phyloP scores from a whole-genome alignment of 1,284 basidiomycete species.

The Entoloma clypeatum region DNA sequence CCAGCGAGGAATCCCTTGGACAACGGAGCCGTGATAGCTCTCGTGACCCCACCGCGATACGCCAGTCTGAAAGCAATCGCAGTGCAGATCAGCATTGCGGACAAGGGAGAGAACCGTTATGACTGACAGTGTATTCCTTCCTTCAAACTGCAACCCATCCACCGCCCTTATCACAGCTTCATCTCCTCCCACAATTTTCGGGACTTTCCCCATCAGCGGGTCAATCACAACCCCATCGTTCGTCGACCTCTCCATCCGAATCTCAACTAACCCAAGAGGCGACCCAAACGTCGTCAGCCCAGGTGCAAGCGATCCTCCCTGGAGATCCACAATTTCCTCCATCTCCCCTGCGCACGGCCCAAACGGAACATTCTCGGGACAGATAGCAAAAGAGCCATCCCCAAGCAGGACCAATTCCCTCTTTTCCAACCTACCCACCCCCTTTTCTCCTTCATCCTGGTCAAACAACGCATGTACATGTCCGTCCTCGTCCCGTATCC shows the following conservation, averaged over 20 bases:
- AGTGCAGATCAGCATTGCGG: background rate
- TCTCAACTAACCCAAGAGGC: conserved; percentile 57
- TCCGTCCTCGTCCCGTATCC: conserved; percentile 14
- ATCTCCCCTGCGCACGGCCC: conserved; percentile 9
- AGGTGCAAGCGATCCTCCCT: conserved; percentile 38
- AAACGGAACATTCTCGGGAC: background rate
- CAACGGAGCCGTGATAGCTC: conserved; percentile 61
- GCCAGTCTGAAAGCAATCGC: conserved; percentile 42
- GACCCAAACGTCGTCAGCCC: conserved; percentile 59
- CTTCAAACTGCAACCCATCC: conserved; percentile 69
- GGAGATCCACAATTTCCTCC: conserved; percentile 28
- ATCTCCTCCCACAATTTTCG: conserved; percentile 30
- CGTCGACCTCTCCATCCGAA: conserved; percentile 59
- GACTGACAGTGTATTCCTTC: conserved; percentile 59
- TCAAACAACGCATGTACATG: conserved; percentile 14
- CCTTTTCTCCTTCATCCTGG: background rate
- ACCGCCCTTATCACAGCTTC: conserved; percentile 52
- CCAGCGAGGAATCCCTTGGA: conserved; percentile 60
- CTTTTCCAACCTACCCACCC: conserved; percentile 4
- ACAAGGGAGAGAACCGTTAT: background rate
- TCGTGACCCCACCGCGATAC: conserved; percentile 62
- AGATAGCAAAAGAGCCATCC: conserved; percentile 12
- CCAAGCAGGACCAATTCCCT: conserved; percentile 12
- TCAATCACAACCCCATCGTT: conserved; percentile 60
- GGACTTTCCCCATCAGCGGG: conserved; percentile 36